Evolutionary conservation across 2,329 filamentous ascomycete species (phyloP), one percentile per base, ranked within the genome.

Genomic region (Dendryphion nanum): DNA sequence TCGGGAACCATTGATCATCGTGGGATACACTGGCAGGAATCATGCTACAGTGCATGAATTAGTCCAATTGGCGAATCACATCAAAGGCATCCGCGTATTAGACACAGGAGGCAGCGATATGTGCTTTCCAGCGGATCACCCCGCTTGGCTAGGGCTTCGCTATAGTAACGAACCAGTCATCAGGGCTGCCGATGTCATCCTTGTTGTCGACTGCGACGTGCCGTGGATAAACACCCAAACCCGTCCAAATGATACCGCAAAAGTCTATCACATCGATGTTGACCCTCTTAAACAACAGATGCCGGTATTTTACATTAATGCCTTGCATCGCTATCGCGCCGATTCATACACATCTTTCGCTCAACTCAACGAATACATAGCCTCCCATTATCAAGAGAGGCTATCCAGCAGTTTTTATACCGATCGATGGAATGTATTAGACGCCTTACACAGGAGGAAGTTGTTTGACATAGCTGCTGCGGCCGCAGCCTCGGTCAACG

Each of bases 151-250:
- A 2, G 70, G 90, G 2, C 63, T 93, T 35, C 76, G 82, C 30
- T 94, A 83, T 52, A 88, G 88, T 3, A 74, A 78, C 3, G 85
- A 95, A 35, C 80, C 86, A 2, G 73, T 75, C 29, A 86, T 95
- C 59, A 77, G 75, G 41, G 80, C 80, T 0, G 88, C 90, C 0
- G 91, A 96, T 61, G 79, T 89, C 8, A 94, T 96, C 42, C 50
- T 96, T 1, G 83, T 95, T 2, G 59, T 95, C 17, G 86, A 96
- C 64, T 94, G 89, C 47, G 90, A 96, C 57, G 89, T 95, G 0
- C 90, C 90, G 0, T 96, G 89, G 89, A 89, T 96, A 38, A 82
- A 84, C n/a, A 93, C 88, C 0, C 80, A 81, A 44, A 82, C 77
- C 66, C 74, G 75, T 31, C 82, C 82, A 0, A 73, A 69, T 3